Base-by-base conservation (phyloP, 2,329 filamentous ascomycete genomes). In the Sporothrix schenckii region DNA sequence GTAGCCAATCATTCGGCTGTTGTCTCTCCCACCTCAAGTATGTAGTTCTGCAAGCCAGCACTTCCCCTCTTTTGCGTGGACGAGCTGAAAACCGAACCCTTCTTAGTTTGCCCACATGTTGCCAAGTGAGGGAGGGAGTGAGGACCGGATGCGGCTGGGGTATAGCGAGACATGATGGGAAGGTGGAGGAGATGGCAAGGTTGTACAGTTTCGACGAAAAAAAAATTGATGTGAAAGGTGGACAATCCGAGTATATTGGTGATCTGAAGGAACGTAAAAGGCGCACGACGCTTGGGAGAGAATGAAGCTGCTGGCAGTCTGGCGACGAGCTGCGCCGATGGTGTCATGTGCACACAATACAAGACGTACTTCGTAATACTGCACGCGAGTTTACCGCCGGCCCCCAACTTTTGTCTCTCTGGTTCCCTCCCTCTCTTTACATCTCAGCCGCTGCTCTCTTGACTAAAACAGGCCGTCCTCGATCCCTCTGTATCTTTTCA, bases 121-220 rank as follows among this genome's bases (percentile, higher is more conserved):
- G 13, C 34, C 60, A 63, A 63, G 13, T 49, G 41, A 63, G 58
- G 58, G 58, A 39, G 56, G 9, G 3, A 4, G 27, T 21, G 3
- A 47, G 60, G 21, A 39, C 41, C 30, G 60, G 21, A 13, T 34
- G 41, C 41, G 41, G 44, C 41, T 27, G 41, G 41, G 49, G n/a
- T 30, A 49, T 49, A 63, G 44, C 41, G 60, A 63, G 60, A 30
- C 41, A 49, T 27, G n/a, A 30, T 16, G 44, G 41, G 60, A 44
- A 47, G 41, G 19, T 44, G 41, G 41, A 27, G 21, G 58, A 34
- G 11, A 27, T 39, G 44, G 60, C 27, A 30, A 30, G 27, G 27
- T 30, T 30, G 27, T 30, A 30, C 0, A 30, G 27, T 34, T 34
- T 34, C 34, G 1, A 34, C 34, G 34, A 5, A 6, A 34, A 34